A percentile compares a stretch with the other conserved stretches of the same genome.
Conservation (phyloP, 148 eudicot species). For the Fagopyrum esculentum region DNA sequence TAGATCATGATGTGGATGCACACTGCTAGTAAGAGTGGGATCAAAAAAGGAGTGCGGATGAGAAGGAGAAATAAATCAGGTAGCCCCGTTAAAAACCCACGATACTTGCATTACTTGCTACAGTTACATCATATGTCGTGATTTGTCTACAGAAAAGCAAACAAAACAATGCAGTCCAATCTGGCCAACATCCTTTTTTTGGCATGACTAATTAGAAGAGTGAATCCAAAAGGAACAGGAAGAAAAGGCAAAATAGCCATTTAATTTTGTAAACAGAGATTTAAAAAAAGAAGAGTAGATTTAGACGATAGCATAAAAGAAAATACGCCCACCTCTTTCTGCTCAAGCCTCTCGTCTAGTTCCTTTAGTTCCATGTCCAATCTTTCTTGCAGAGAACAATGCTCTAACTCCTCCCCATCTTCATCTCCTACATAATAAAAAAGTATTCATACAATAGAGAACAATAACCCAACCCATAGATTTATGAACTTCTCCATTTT, state of each 20-base stretch:
- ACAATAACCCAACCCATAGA: neutral
- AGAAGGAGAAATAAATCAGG: no score
- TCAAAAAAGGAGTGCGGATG: no score
- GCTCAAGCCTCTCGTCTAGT: constrained; percentile 72
- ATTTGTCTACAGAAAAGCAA: no score
- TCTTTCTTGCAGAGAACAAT: constrained; percentile 83
- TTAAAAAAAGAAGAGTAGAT: neutral
- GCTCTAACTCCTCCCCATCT: constrained; percentile 77
- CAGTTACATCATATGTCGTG: no score
- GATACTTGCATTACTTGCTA: no score
- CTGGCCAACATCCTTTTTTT: no score
- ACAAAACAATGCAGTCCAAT: no score
- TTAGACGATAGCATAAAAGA: neutral
- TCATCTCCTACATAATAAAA: constrained; percentile 44
- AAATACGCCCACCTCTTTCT: constrained; percentile 62
- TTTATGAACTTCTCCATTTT: neutral
- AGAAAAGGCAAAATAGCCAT: neutral
- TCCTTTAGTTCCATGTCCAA: constrained; percentile 82
- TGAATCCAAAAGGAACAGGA: neutral
- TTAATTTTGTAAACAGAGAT: neutral
- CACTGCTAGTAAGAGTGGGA: no score
- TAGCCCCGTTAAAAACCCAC: no score
- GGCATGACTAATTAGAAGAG: neutral
- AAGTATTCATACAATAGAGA: neutral
- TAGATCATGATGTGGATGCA: no score